Evolutionary conservation across 257 asterid species (phyloP).

Genomic region (Mentha longifolia): DNA sequence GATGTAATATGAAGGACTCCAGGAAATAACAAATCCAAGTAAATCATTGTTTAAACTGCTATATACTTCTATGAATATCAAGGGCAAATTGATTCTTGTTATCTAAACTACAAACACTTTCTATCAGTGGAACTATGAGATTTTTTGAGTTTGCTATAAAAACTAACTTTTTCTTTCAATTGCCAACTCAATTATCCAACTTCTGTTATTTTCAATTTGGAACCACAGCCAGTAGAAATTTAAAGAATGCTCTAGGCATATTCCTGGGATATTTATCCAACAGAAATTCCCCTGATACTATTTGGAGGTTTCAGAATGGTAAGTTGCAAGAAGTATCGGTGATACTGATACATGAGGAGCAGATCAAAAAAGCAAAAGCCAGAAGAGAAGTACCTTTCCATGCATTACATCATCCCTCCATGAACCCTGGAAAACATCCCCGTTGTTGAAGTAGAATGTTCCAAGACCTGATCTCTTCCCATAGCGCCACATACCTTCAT

Average conservation of each 20-base stretch:
- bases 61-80: neutral
- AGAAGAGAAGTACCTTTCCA: constrained; percentile 69
- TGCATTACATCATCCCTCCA: constrained; percentile 99
- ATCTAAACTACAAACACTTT: neutral
- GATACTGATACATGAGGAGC: neutral
- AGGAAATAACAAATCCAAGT: neutral
- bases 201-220: neutral
- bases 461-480: constrained; percentile 94
- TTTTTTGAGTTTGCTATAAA: neutral
- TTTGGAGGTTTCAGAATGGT: neutral
- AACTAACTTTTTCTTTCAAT: neutral
- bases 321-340: neutral
- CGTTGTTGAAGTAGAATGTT: constrained; percentile 83
- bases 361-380: neutral
- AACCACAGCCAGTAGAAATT: neutral
- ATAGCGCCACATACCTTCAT: constrained; percentile 95
- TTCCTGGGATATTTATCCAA: neutral
- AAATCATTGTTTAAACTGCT: neutral
- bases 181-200: neutral
- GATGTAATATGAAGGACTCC: neutral
- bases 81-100: neutral
- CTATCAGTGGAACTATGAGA: neutral
- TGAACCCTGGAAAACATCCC: constrained; percentile 91
- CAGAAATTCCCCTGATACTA: neutral
- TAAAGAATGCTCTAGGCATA: neutral